These are phyloP conservation scores for Tulasnella sp. DNA, from an alignment of 768 basidiomycete species.

Conservation along the genomic window DNA sequence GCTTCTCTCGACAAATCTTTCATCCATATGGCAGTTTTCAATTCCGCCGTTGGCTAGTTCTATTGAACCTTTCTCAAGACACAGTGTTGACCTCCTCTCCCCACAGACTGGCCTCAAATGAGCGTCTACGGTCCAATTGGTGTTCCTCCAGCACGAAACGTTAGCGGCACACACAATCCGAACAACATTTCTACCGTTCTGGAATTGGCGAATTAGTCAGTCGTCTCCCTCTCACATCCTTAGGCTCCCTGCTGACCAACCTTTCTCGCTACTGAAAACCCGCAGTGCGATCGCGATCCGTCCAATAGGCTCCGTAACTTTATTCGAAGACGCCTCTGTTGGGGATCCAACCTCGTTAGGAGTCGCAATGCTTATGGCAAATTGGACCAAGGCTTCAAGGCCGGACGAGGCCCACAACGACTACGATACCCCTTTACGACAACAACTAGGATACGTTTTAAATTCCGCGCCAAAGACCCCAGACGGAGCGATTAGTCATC, in stretches of 20 bases:
- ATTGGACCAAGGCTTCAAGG: slow-evolving; percentile 38
- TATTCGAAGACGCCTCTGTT: slow-evolving; percentile 49
- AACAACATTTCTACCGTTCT: slow-evolving; percentile 15
- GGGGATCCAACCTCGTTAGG: slow-evolving; percentile 77
- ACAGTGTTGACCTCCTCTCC: neutral
- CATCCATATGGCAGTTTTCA: too few species aligned
- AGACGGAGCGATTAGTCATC: slow-evolving; percentile 79
- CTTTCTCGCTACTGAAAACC: neutral
- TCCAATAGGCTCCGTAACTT: neutral
- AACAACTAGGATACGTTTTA: slow-evolving; percentile 56
- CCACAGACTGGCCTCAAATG: slow-evolving; percentile 17
- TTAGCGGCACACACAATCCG: neutral
- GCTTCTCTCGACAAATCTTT: too few species aligned
- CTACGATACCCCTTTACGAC: slow-evolving; percentile 29
- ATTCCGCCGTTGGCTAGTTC: too few species aligned
- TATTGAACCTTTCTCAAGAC: too few species aligned
- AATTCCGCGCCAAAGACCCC: slow-evolving; percentile 48
- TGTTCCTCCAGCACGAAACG: slow-evolving; percentile 22
- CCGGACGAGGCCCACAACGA: slow-evolving; percentile 59
- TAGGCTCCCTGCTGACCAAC: neutral
- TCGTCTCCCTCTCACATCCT: neutral
- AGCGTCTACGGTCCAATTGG: slow-evolving; percentile 14
- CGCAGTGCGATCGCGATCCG: slow-evolving; percentile 13
- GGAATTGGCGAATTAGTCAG: slow-evolving; percentile 13
- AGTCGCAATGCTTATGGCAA: slow-evolving; percentile 56